Percentiles rank a stretch among this genome's conserved stretches.
Evolutionary conservation across 2,329 filamentous ascomycete species (phyloP).

Genomic region (Neocucurbitaria cava): DNA sequence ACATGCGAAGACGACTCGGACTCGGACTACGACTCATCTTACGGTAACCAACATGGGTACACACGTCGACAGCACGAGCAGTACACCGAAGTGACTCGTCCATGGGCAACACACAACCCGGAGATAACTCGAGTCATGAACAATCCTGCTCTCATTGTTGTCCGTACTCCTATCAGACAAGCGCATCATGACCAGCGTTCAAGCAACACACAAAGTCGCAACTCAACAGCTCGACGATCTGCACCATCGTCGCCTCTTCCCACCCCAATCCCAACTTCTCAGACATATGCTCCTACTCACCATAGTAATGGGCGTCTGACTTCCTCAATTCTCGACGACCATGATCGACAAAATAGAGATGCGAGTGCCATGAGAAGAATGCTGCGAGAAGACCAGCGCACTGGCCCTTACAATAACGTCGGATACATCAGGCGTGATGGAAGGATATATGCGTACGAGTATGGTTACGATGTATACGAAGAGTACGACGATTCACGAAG

Average conservation of each 20-base stretch:
- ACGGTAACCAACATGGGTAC: neutral
- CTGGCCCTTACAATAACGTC: conserved; percentile 4
- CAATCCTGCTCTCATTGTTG: neutral
- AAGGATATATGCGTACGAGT: conserved; percentile 2
- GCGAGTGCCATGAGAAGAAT: neutral
- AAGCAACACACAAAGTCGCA: neutral
- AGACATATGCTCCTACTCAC: neutral
- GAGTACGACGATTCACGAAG: neutral
- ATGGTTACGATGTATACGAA: conserved; percentile 6
- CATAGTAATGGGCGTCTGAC: neutral
- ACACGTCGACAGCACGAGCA: neutral
- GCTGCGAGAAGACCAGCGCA: neutral
- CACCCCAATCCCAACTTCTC: neutral
- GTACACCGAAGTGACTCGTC: neutral
- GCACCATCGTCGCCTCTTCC: neutral
- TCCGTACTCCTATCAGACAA: neutral
- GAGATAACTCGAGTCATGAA: neutral
- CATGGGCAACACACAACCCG: neutral
- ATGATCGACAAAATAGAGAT: neutral
- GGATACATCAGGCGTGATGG: neutral
- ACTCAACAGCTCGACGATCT: neutral
- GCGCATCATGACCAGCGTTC: neutral
- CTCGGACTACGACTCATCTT: neutral
- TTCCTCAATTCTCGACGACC: neutral
- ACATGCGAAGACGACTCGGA: neutral